Percentiles rank a stretch among this genome's conserved stretches.
Evolutionary conservation across 768 basidiomycete species (phyloP).

Genomic region (Pseudohyphozyma bogoriensis): DNA sequence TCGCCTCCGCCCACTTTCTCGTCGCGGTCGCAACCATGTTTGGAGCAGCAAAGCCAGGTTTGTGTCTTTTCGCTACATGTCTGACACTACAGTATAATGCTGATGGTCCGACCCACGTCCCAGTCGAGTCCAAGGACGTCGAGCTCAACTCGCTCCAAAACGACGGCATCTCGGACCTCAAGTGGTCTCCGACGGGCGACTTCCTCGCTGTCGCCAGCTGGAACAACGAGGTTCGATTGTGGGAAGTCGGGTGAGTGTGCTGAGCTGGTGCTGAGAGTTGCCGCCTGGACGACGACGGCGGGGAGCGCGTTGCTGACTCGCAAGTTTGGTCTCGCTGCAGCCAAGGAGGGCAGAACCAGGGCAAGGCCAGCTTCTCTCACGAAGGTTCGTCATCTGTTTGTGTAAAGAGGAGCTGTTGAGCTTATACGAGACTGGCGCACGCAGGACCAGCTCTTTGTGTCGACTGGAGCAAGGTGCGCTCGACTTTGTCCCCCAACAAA

Average conservation of each 20-base stretch:
- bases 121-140: slow-evolving; percentile 65
- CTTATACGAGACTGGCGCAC: not conserved
- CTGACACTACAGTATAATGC: too few species aligned
- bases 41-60: too few species aligned
- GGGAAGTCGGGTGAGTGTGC: not conserved
- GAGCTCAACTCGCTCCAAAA: slow-evolving; percentile 69
- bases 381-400: slow-evolving; percentile 39
- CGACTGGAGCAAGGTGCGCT: slow-evolving; percentile 81
- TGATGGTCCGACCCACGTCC: too few species aligned
- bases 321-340: too few species aligned
- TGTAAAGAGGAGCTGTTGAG: not conserved
- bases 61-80: too few species aligned
- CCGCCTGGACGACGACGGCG: not conserved
- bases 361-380: slow-evolving; percentile 82
- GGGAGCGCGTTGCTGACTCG: not conserved
- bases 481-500: not conserved
- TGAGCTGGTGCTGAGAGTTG: not conserved
- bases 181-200: slow-evolving; percentile 76
- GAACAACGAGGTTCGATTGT: slow-evolving; percentile 71
- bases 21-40: too few species aligned
- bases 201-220: slow-evolving; percentile 87
- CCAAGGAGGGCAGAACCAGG: slow-evolving; percentile 64
- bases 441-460: slow-evolving; percentile 62
- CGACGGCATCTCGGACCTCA: slow-evolving; percentile 75
- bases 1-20: too few species aligned